A percentile compares a stretch with the other conserved stretches of the same genome.
Conservation (phyloP, 1,284 basidiomycete genomes). For the Apiotrichum akiyoshidainum region DNA sequence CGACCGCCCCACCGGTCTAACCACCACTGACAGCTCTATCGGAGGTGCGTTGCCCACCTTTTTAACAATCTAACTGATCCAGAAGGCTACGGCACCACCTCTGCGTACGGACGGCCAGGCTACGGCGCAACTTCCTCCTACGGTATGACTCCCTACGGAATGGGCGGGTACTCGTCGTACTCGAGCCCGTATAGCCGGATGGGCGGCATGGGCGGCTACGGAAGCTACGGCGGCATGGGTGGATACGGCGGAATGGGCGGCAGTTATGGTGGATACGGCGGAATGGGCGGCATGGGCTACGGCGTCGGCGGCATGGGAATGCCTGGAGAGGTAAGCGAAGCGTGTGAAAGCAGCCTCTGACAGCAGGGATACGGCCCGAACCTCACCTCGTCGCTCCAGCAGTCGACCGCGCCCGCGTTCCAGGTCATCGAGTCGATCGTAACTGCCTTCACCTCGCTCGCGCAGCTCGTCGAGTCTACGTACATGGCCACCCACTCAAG, state of each 20-base stretch:
- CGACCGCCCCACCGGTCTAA: conserved; percentile 38
- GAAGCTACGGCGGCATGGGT: conserved; percentile 52
- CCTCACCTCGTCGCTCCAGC: conserved; percentile 81
- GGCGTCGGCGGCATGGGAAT: conserved; percentile 55
- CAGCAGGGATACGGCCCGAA: conserved; percentile 54
- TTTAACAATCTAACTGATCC: no score
- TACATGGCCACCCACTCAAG: conserved; percentile 98
- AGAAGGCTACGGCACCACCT: not conserved
- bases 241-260: conserved; percentile 41
- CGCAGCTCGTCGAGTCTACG: conserved; percentile 96
- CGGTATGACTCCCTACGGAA: conserved; percentile 23
- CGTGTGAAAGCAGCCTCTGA: conserved; percentile 4
- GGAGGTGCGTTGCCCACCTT: conserved; percentile 5
- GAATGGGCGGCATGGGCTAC: conserved; percentile 49
- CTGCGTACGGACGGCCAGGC: not conserved
- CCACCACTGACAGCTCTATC: conserved; percentile 9
- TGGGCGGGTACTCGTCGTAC: conserved; percentile 27
- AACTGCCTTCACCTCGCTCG: conserved; percentile 90
- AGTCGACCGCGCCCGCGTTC: conserved; percentile 88
- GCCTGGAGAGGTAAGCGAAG: conserved; percentile 50
- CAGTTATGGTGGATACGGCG: conserved; percentile 47
- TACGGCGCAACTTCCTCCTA: conserved; percentile 24
- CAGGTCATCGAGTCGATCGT: conserved; percentile 90
- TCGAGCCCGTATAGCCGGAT: conserved; percentile 17
- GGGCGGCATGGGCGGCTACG: conserved; percentile 38